Percentiles rank a stretch among this genome's conserved stretches.
These are phyloP conservation scores for Dendrobium huoshanense DNA, from an alignment of 106 monocot species.

Conservation along the genomic window DNA sequence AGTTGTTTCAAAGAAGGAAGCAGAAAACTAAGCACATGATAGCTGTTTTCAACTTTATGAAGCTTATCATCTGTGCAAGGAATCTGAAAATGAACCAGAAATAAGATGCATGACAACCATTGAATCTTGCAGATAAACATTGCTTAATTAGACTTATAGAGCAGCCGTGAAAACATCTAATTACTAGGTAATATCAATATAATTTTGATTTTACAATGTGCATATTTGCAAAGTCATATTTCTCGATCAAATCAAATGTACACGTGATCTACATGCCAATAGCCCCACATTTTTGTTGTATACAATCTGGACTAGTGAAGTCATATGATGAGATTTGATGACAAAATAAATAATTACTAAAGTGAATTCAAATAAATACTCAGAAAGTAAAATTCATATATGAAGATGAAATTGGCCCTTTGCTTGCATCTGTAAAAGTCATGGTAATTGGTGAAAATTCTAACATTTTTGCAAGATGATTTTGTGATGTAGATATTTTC, in stretches of 20 bases:
- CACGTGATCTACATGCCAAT: not conserved
- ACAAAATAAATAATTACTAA: not conserved
- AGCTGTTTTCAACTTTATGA: constrained; percentile 13
- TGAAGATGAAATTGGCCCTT: too few species aligned
- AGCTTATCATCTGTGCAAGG: not conserved
- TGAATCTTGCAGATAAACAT: not conserved
- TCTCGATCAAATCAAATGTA: not conserved
- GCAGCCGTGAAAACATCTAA: not conserved
- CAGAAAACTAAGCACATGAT: constrained; percentile 15
- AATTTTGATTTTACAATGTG: not conserved
- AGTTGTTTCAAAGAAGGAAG: constrained; percentile 29
- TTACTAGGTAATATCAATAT: not conserved
- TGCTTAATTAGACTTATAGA: not conserved
- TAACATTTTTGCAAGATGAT: too few species aligned
- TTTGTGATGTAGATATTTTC: too few species aligned
- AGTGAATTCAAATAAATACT: not conserved
- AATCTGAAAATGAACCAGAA: not conserved
- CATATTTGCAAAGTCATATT: not conserved
- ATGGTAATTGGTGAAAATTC: too few species aligned
- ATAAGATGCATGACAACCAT: not conserved
- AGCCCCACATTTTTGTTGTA: not conserved
- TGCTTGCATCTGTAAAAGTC: too few species aligned
- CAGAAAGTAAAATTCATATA: not conserved
- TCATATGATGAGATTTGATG: not conserved
- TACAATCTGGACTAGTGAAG: too few species aligned